phyloP scores from a whole-genome alignment of 2,329 filamentous ascomycete species.

The Blastomyces emzantsi region DNA sequence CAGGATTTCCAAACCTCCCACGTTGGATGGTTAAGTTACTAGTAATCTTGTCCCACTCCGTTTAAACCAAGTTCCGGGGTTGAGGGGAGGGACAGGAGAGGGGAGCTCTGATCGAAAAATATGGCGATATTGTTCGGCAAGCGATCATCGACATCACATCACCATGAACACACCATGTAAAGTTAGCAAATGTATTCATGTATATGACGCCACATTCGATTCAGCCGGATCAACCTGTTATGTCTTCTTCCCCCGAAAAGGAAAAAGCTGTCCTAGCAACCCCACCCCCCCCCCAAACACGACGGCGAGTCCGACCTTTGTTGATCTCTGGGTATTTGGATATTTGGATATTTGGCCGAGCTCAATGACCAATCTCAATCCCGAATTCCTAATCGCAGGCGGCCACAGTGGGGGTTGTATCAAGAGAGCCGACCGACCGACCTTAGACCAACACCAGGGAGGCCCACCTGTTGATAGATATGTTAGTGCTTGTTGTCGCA shows the following conservation, averaged over 20 bases:
- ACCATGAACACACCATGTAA: too few relatives aligned
- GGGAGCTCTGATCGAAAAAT: not conserved
- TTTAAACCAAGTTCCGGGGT: not conserved
- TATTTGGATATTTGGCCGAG: conserved; percentile 3
- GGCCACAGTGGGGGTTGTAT: not conserved
- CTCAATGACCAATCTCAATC: not conserved
- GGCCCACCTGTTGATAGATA: not conserved
- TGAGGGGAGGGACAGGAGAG: not conserved
- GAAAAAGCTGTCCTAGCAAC: not conserved
- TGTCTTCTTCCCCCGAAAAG: not conserved
- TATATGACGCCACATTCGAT: not conserved
- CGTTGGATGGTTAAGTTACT: not conserved
- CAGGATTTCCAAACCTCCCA: not conserved
- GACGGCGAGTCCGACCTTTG: not conserved
- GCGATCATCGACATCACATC: not conserved
- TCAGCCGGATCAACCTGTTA: not conserved
- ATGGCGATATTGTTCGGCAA: not conserved
- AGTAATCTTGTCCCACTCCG: not conserved
- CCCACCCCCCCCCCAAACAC: too few relatives aligned
- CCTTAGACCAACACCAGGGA: not conserved
- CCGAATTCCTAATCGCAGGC: too few relatives aligned
- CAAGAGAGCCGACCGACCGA: not conserved
- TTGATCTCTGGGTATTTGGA: not conserved
- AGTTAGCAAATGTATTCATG: not conserved
- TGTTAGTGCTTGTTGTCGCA: not conserved